Percentiles rank a stretch among this genome's conserved stretches.
Conservation (phyloP, 768 basidiomycete genomes). For the Leucocoprinus leucothites region DNA sequence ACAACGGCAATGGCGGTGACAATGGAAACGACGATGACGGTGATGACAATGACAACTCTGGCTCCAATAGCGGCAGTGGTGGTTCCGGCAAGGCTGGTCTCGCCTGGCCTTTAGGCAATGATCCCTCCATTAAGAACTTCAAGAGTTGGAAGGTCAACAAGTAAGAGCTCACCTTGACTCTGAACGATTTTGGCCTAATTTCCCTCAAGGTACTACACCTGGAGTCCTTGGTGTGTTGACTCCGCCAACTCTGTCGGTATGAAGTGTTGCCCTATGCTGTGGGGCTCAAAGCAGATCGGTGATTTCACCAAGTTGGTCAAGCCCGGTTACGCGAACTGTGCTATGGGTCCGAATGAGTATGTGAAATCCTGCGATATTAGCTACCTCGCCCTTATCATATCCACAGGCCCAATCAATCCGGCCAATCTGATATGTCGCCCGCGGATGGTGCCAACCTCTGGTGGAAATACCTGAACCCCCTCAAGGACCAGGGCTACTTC, state of each 20-base stretch:
- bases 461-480: slow-evolving; percentile 58
- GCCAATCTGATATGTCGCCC: slow-evolving; percentile 62
- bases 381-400: not conserved
- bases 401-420: slow-evolving; percentile 61
- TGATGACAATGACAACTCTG: no score
- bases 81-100: slow-evolving; percentile 52
- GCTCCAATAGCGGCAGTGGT: not conserved
- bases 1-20: no score
- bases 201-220: slow-evolving; percentile 53
- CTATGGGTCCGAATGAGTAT: slow-evolving; percentile 75
- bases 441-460: slow-evolving; percentile 50
- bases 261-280: slow-evolving; percentile 63
- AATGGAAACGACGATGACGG: no score
- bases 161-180: slow-evolving; percentile 28
- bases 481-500: slow-evolving; percentile 50
- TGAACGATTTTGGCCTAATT: not conserved
- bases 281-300: slow-evolving; percentile 52
- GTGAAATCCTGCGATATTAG: slow-evolving; percentile 20
- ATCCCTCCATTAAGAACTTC: slow-evolving; percentile 48
- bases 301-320: slow-evolving; percentile 47
- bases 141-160: slow-evolving; percentile 36
- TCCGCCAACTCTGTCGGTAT: slow-evolving; percentile 42
- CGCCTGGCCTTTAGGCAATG: slow-evolving; percentile 63
- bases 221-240: slow-evolving; percentile 46
- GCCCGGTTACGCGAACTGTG: slow-evolving; percentile 46